phyloP scores from a whole-genome alignment of 2,329 filamentous ascomycete species.

The Penicillium expansum region DNA sequence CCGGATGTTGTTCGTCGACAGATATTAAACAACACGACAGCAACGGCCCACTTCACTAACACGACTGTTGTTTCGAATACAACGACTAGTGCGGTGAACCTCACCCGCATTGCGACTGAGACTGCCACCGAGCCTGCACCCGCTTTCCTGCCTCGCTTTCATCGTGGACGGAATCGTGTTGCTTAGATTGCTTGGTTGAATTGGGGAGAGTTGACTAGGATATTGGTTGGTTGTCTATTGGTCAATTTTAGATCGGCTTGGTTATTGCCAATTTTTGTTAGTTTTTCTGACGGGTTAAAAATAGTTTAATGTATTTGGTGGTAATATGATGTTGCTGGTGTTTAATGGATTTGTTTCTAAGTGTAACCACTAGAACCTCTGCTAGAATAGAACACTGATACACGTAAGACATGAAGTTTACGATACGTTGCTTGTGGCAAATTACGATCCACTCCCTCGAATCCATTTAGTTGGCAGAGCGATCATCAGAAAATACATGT shows the following conservation, averaged over 20 bases:
- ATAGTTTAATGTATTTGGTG: neutral
- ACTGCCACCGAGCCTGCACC: conserved; percentile 1
- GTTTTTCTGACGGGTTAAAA: neutral
- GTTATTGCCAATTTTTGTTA: neutral
- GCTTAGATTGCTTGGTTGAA: neutral
- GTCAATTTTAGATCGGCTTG: neutral
- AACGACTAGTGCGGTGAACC: conserved; percentile 1
- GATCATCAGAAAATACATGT: neutral
- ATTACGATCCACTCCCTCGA: neutral
- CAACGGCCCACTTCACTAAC: conserved; percentile 1
- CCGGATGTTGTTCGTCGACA: conserved; percentile 4
- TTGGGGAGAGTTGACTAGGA: neutral
- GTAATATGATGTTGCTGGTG: conserved; percentile 5
- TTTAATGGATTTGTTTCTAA: too few relatives aligned
- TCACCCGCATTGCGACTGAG: neutral
- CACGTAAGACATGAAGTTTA: neutral
- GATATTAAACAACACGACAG: neutral
- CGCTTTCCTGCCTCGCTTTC: conserved; percentile 5
- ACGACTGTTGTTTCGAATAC: neutral
- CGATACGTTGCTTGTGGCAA: neutral
- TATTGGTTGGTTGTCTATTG: neutral
- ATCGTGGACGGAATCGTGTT: conserved; percentile 3
- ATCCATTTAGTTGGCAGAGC: neutral
- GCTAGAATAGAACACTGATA: neutral
- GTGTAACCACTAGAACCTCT: too few relatives aligned